Conservation (phyloP, 1,284 basidiomycete species). For the Ganoderma lucidum region DNA sequence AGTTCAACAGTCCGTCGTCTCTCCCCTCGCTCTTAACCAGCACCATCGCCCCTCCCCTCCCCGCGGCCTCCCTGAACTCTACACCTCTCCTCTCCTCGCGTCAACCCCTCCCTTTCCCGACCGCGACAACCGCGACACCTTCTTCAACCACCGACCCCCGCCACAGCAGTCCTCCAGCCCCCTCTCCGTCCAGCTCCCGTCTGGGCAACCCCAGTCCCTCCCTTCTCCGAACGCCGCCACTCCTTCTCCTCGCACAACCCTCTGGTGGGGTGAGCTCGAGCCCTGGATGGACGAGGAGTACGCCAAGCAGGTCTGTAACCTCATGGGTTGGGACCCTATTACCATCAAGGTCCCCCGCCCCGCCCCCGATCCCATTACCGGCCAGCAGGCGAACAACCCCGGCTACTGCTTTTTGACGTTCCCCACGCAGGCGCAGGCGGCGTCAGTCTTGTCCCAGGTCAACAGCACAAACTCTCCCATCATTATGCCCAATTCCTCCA, state of each 20-base stretch:
- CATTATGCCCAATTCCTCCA: constrained; percentile 83
- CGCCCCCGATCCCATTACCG: constrained; percentile 62
- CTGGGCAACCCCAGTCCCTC: constrained; percentile 37
- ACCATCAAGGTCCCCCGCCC: constrained; percentile 75
- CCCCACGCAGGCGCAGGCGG: constrained; percentile 73
- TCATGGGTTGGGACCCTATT: constrained; percentile 83
- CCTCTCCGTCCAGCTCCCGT: constrained; percentile 34
- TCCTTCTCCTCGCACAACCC: constrained; percentile 47
- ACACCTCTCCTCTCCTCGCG: constrained; percentile 36
- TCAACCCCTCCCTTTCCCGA: constrained; percentile 36
- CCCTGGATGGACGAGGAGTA: constrained; percentile 95
- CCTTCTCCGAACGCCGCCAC: constrained; percentile 37
- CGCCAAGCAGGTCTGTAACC: constrained; percentile 78
- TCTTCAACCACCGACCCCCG: constrained; percentile 35
- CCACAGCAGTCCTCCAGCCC: constrained; percentile 37
- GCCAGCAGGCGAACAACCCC: constrained; percentile 78
- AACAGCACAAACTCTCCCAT: constrained; percentile 54
- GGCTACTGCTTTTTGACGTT: constrained; percentile 91
- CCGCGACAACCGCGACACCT: constrained; percentile 41
- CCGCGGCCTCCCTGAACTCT: constrained; percentile 40
- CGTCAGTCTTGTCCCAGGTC: constrained; percentile 75
- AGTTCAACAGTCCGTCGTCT: constrained; percentile 35
- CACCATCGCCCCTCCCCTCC: constrained; percentile 40
- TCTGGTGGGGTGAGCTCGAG: constrained; percentile 86
- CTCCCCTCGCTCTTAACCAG: constrained; percentile 41